Percentiles rank a stretch among this genome's conserved stretches.
phyloP scores from a whole-genome alignment of 805 yeast genomes.

The Komagataella kurtzmanii region DNA sequence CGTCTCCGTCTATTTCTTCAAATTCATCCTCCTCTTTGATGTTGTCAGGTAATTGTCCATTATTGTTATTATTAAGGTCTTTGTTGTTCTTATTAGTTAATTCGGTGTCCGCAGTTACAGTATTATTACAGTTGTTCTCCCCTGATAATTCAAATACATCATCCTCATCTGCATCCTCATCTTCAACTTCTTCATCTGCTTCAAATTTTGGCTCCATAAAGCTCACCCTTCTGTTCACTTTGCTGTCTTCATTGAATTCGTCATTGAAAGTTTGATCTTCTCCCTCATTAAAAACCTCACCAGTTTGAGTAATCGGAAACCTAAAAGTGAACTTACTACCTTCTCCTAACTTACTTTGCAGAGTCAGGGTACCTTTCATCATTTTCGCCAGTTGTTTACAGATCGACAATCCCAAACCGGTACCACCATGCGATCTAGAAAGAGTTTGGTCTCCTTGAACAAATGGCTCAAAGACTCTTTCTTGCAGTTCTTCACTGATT shows the following conservation, averaged over 20 bases:
- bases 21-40: not conserved
- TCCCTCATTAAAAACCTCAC: slow-evolving; percentile 28
- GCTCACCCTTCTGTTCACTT: slow-evolving; percentile 25
- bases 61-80: not conserved
- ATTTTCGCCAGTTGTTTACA: slow-evolving; percentile 74
- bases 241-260: slow-evolving; percentile 39
- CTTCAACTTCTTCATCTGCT: not conserved
- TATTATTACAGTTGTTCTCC: slow-evolving; percentile 2
- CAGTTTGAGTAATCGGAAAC: slow-evolving; percentile 60
- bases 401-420: slow-evolving; percentile 80
- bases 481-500: slow-evolving; percentile 69
- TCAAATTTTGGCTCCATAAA: not conserved
- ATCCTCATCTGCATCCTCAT: not conserved
- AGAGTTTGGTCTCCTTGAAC: slow-evolving; percentile 74
- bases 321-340: slow-evolving; percentile 80
- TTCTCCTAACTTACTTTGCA: slow-evolving; percentile 62
- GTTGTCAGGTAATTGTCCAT: not conserved
- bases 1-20: not conserved
- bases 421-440: slow-evolving; percentile 88
- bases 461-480: slow-evolving; percentile 87
- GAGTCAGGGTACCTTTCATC: slow-evolving; percentile 75
- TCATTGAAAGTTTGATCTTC: slow-evolving; percentile 38
- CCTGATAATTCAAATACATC: slow-evolving; percentile 16
- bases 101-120: not conserved
- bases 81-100: not conserved